Percentiles rank a stretch among this genome's conserved stretches.
Conservation (phyloP, 164 flowering plant genomes). For the Vitis cinerea region DNA sequence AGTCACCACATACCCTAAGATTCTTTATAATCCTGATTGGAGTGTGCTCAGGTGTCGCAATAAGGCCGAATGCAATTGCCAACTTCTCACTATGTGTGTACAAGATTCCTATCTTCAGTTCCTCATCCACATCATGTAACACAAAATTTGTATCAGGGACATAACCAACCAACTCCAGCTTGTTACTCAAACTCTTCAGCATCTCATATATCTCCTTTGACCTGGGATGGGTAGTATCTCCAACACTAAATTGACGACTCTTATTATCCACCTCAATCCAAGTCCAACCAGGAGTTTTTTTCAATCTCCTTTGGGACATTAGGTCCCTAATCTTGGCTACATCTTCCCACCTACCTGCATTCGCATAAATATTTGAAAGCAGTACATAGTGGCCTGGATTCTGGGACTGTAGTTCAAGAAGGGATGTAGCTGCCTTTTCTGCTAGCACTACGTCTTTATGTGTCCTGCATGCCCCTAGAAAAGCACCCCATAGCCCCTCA, state of each 20-base stretch:
- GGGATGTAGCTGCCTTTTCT: constrained; percentile 45
- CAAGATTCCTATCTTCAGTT: constrained; percentile 40
- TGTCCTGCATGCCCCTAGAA: constrained; percentile 57
- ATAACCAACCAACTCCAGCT: constrained; percentile 54
- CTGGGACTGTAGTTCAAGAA: constrained; percentile 45
- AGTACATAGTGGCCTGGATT: constrained; percentile 58
- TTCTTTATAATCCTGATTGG: constrained; percentile 51
- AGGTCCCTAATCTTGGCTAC: constrained; percentile 44
- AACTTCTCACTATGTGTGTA: constrained; percentile 53
- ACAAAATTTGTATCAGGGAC: constrained; percentile 55
- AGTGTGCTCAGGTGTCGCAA: constrained; percentile 32
- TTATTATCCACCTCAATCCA: constrained; percentile 50
- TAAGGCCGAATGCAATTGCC: constrained; percentile 54
- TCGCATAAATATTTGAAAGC: constrained; percentile 63
- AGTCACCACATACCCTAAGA: constrained; percentile 58
- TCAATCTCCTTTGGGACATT: constrained; percentile 39
- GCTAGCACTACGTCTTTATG: constrained; percentile 42
- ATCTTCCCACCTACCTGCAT: constrained; percentile 56
- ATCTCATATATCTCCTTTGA: constrained; percentile 37
- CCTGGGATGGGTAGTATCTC: constrained; percentile 43
- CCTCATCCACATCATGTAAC: constrained; percentile 64
- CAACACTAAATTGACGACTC: constrained; percentile 42
- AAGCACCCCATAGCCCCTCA: constrained; percentile 54
- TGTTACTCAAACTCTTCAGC: constrained; percentile 31
- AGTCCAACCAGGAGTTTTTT: constrained; percentile 58